Conservation (phyloP, 2,329 filamentous ascomycete genomes). For the Aspergillus udagawae region DNA sequence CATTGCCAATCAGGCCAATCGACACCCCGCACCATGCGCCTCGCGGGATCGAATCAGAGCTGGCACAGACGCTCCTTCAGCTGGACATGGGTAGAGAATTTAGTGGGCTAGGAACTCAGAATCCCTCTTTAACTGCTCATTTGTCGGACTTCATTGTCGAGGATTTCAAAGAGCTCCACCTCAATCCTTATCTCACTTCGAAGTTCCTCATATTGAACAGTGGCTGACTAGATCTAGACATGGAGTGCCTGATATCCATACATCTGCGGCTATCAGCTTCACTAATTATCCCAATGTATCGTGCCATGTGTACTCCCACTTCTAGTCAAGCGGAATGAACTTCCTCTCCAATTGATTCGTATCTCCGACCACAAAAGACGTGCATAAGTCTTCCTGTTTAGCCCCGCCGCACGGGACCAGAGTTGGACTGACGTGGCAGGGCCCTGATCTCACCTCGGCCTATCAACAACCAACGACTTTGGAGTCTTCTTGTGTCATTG, state of each 20-base stretch:
- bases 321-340: background rate
- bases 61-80: slow-evolving; percentile 8
- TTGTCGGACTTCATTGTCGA: background rate
- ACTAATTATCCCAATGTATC: background rate
- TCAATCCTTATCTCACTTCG: background rate
- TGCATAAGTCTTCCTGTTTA: background rate
- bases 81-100: slow-evolving; percentile 12
- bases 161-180: background rate
- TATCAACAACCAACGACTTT: slow-evolving; percentile 7
- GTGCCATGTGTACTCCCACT: slow-evolving; percentile 3
- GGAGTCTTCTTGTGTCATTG: slow-evolving; percentile 9
- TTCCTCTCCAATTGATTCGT: slow-evolving; percentile 1
- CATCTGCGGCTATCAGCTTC: slow-evolving; percentile 1
- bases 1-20: slow-evolving; percentile 3
- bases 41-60: slow-evolving; percentile 10
- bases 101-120: background rate
- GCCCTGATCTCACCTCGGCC: slow-evolving; percentile 13
- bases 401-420: slow-evolving; percentile 2
- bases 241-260: background rate
- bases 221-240: background rate
- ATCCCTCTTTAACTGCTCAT: background rate
- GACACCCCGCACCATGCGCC: slow-evolving; percentile 9
- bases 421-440: slow-evolving; percentile 32
- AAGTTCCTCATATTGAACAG: background rate
- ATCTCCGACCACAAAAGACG: background rate